Evolutionary conservation across 768 basidiomycete species (phyloP), one percentile per base, ranked within the genome.

Genomic region (Glaciozyma antarctica): DNA sequence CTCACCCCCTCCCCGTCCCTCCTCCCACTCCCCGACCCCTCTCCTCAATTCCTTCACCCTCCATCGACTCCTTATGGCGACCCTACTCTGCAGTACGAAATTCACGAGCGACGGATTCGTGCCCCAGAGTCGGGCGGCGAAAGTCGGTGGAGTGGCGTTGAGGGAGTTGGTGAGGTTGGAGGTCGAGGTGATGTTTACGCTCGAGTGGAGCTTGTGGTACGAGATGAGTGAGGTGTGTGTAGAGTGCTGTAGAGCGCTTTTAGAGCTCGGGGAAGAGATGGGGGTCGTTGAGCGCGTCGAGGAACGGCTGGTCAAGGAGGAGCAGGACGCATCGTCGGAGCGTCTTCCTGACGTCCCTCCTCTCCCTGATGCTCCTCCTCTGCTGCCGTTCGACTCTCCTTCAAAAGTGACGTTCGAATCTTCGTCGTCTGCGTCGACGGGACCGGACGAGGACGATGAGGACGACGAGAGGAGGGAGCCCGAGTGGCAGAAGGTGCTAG

Each of bases 21-120:
- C 65, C 9, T 34, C 13, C 67, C 43, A 13, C 41, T 52, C 15
- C 38, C 62, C 54, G 7, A 45, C 34, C 17, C 72, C 64, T 10
- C 55, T 65, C 34, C 62, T 64, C 49, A 70, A 62, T 60, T 38
- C 38, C 17, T 73, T 60, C 65, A 73, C 72, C 6, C 60, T 65
- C 24, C 72, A 73, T 34, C 69, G 72, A 13, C 61, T 73, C 43
- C 22, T 71, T 48, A 63, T 69, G 32, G 61, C 67, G 7, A 45
- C 58, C 19, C 62, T 73, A 12, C 60, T 68, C 53, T 56, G 71
- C 38, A 65, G 70, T 5, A 62, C 56, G 5, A 69, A 66, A 48
- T 73, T 62, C 62, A 45, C 58, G 32, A 58, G 52, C 54, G 72
- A 73, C 38, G 63, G 63, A 4, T 59, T 58, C 38, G 52, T 73